These are phyloP conservation scores for Fusarium nisikadoi DNA, from an alignment of 2,329 filamentous ascomycete genomes.

Conservation along the genomic window DNA sequence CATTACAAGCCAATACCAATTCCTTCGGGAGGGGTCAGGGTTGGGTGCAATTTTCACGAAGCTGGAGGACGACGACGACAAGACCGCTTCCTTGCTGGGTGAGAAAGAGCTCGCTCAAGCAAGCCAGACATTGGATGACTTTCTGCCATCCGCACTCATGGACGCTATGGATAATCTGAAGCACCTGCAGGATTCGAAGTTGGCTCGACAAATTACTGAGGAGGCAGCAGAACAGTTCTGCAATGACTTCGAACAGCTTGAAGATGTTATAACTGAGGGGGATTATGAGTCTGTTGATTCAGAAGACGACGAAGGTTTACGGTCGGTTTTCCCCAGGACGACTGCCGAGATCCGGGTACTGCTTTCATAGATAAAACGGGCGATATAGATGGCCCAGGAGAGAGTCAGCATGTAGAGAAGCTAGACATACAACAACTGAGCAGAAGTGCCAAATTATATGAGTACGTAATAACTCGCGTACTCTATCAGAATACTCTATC, in stretches of 20 bases:
- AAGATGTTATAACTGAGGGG: conserved; percentile 60
- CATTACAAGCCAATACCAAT: conserved; percentile 74
- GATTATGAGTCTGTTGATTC: conserved; percentile 49
- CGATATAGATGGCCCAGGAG: neutral
- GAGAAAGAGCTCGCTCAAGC: conserved; percentile 67
- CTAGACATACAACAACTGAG: neutral
- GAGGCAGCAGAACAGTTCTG: conserved; percentile 87
- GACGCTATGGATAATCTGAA: conserved; percentile 88
- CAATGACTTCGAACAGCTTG: conserved; percentile 77
- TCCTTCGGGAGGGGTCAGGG: conserved; percentile 80
- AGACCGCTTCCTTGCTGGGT: conserved; percentile 57
- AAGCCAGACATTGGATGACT: conserved; percentile 85
- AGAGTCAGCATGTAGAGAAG: neutral
- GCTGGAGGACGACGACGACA: conserved; percentile 54
- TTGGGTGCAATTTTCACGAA: conserved; percentile 71
- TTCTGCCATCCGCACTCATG: conserved; percentile 91
- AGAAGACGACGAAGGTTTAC: conserved; percentile 43
- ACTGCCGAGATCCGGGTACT: conserved; percentile 69
- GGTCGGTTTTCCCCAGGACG: conserved; percentile 65
- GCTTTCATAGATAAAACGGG: conserved; percentile 56
- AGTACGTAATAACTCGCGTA: neutral
- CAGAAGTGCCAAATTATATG: neutral
- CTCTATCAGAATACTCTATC: neutral
- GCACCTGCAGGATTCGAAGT: conserved; percentile 74
- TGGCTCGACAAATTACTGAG: conserved; percentile 82